Base-by-base conservation (phyloP, 768 basidiomycete species). In the Termitomyces sp. region DNA sequence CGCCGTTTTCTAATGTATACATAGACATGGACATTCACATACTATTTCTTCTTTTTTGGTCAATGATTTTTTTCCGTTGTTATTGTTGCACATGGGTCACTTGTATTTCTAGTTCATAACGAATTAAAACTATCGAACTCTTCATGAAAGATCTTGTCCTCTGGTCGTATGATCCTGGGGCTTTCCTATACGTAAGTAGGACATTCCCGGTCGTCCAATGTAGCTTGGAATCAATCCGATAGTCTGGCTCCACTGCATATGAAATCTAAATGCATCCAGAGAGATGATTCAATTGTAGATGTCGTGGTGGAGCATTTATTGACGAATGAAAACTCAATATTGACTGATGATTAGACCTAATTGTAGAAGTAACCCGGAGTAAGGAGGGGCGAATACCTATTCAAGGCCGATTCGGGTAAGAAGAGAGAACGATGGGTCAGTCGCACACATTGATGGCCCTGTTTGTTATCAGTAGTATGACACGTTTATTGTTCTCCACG, bases 11-110 rank as follows among this genome's bases (percentile, higher is more conserved):
- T 28, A 8, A 33, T 55, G 22, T 47, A 44, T 57, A 44, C 24
- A 46, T 54, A 57, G 55, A 57, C 50, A 46, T 42, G 61, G 56
- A 45, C 51, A 47, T 46, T 37, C 36, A 46, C 48, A 39, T 59
- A 20, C 26, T 52, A 52, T n/a, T 20, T 20, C 34, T 48, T 41
- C 31, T 49, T 18, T 26, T 18, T 28, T 47, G 50, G 36, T 54
- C 44, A 16, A 47, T 22, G 29, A 26, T n/a, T 36, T 49, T 29
- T 54, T 6, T 49, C 18, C 34, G 31, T 41, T 20, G 31, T 42
- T n/a, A 2, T 48, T 33, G 51, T 54, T 54, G 46, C 51, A 58
- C 48, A 58, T 58, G 52, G 56, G 57, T 12, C 29, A 48, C n/a
- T 15, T 58, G 52, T 58, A 58, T 58, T 54, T 58, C 51, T 58